Conservation (phyloP, 2,329 filamentous ascomycete species). For the Ophiostoma fasciatum region DNA sequence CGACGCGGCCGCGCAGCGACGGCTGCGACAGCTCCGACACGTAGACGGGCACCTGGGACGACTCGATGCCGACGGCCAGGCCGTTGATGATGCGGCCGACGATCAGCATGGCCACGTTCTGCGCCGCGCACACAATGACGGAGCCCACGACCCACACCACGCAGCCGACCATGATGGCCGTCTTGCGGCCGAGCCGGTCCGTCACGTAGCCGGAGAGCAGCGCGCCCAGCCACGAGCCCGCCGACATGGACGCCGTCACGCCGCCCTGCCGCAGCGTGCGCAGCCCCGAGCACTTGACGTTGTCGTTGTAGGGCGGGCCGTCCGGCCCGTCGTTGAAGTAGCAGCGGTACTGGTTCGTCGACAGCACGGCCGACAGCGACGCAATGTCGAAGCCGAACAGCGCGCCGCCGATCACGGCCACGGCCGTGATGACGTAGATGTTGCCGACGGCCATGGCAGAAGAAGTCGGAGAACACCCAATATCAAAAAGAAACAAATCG, state of each 20-base stretch:
- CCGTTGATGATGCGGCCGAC: slow-evolving; percentile 59
- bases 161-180: slow-evolving; percentile 34
- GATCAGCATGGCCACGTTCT: slow-evolving; percentile 42
- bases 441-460: slow-evolving; percentile 16
- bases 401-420: slow-evolving; percentile 25
- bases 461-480: too few relatives aligned
- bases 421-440: slow-evolving; percentile 28
- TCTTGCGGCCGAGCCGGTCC: slow-evolving; percentile 35
- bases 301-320: slow-evolving; percentile 6
- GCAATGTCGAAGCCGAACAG: slow-evolving; percentile 30
- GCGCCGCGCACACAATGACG: slow-evolving; percentile 27
- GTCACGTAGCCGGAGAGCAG: slow-evolving; percentile 43
- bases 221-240: slow-evolving; percentile 53
- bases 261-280: slow-evolving; percentile 31
- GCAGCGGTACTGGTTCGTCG: slow-evolving; percentile 25
- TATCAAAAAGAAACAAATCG: too few relatives aligned
- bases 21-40: slow-evolving; percentile 46
- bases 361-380: slow-evolving; percentile 30
- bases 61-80: slow-evolving; percentile 56
- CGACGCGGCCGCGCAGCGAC: slow-evolving; percentile 28
- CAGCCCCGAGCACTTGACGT: slow-evolving; percentile 1
- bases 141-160: slow-evolving; percentile 36
- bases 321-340: slow-evolving; percentile 26
- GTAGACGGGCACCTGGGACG: slow-evolving; percentile 57
- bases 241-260: slow-evolving; percentile 57